Conservation (phyloP, 2,329 filamentous ascomycete species). For the Apiospora koreana region DNA sequence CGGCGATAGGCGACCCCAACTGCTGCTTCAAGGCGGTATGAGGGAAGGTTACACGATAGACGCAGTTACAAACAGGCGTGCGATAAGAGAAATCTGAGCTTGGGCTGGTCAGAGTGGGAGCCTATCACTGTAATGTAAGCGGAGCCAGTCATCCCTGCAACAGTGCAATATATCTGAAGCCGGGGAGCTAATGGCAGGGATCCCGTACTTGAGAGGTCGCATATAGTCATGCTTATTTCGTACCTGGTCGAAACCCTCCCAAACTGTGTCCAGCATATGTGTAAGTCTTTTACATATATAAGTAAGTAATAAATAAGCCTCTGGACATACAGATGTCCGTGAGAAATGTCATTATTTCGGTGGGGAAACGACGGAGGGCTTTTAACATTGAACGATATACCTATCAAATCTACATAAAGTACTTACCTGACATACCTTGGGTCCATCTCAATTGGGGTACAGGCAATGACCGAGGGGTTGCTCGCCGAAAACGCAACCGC, state of each 20-base stretch:
- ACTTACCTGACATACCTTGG: too few species aligned
- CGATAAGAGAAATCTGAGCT: background rate
- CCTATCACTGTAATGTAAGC: background rate
- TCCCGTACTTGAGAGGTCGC: background rate
- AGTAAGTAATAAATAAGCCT: background rate
- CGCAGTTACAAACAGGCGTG: background rate
- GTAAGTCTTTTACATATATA: background rate
- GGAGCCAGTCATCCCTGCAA: background rate
- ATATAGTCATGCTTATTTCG: background rate
- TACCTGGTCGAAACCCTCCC: too few species aligned
- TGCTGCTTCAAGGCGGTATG: too few species aligned
- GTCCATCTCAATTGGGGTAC: background rate
- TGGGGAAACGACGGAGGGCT: background rate
- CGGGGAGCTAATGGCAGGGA: background rate
- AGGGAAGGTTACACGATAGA: background rate
- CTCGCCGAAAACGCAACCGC: slow-evolving; percentile 6
- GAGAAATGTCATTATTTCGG: background rate
- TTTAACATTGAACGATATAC: too few species aligned
- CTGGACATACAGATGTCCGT: background rate
- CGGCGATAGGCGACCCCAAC: background rate
- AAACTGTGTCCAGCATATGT: background rate
- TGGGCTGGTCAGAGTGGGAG: background rate
- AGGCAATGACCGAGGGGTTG: background rate
- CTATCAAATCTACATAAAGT: too few species aligned
- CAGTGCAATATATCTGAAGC: background rate